phyloP scores from a whole-genome alignment of 1,284 basidiomycete genomes.

The Coniophora puteana region DNA sequence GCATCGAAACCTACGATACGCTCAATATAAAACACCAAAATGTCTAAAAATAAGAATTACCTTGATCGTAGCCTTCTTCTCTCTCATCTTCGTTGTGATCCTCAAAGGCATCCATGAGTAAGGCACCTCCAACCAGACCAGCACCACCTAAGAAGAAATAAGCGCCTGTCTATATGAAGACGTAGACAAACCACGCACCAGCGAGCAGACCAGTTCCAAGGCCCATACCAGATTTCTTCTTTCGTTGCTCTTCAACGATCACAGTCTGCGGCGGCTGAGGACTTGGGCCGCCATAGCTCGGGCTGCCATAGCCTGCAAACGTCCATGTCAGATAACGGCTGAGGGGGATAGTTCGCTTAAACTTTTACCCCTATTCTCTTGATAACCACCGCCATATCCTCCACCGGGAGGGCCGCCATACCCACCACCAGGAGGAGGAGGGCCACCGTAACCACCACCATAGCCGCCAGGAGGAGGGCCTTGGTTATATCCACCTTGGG shows the following conservation, averaged over 20 bases:
- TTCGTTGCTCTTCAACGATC: constrained; percentile 15
- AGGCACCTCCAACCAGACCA: constrained; percentile 54
- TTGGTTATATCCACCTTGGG: constrained; percentile 16
- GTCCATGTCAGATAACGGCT: constrained; percentile 1
- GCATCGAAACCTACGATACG: background rate
- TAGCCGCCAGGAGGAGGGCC: constrained; percentile 21
- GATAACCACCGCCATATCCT: constrained; percentile 5
- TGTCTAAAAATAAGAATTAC: too few relatives aligned
- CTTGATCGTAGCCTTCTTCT: constrained; percentile 34
- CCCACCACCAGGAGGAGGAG: constrained; percentile 17
- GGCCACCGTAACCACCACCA: constrained; percentile 16
- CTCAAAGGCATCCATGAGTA: constrained; percentile 50
- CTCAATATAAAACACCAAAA: background rate
- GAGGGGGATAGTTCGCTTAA: background rate
- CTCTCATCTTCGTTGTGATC: constrained; percentile 37
- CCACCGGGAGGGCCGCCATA: constrained; percentile 2
- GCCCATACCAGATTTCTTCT: constrained; percentile 20
- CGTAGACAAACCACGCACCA: constrained; percentile 18
- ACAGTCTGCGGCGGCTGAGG: constrained; percentile 8
- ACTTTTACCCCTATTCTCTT: constrained; percentile 17
- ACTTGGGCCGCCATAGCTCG: constrained; percentile 11
- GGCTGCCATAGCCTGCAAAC: constrained; percentile 8
- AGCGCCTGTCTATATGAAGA: background rate
- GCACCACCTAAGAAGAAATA: constrained; percentile 41
- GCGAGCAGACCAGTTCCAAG: constrained; percentile 23